Evolutionary conservation across 2,329 filamentous ascomycete species (phyloP), one percentile per base, ranked within the genome.

Genomic region (Rhytidhysteron rufulum): DNA sequence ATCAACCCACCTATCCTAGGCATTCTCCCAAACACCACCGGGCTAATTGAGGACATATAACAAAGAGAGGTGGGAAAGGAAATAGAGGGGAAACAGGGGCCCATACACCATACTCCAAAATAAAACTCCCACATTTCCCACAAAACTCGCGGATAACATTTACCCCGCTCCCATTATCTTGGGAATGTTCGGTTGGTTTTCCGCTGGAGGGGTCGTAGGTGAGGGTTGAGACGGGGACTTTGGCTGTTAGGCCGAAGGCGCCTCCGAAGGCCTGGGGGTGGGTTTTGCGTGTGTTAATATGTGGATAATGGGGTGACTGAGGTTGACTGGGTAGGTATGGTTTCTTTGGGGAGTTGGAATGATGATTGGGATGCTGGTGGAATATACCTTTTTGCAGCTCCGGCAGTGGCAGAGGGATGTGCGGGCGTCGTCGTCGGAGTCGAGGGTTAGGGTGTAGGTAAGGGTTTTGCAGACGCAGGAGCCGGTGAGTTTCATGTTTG

Each of bases 331-430:
- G 9, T n/a, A n/a, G n/a, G n/a, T n/a, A n/a, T n/a, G n/a, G n/a
- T n/a, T n/a, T n/a, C n/a, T n/a, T n/a, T n/a, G n/a, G n/a, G n/a
- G n/a, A n/a, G n/a, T n/a, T n/a, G n/a, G n/a, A n/a, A n/a, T n/a
- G n/a, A n/a, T n/a, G 69, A n/a, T n/a, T n/a, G n/a, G n/a, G n/a
- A n/a, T n/a, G n/a, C n/a, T n/a, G n/a, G n/a, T n/a, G n/a, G n/a
- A n/a, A n/a, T n/a, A n/a, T n/a, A n/a, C n/a, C n/a, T n/a, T n/a
- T 55, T 74, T 78, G 62, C 75, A 78, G 50, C 70, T 75, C 15
- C 54, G 46, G 50, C 75, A 78, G 53, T 79, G 74, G 47, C 75
- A 79, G 13, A 79, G 50, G 8, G 67, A 73, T 1, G 74, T 76
- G 17, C 73, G 60, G 2, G 74, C 74, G 18, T 77, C 66, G 6